Base-by-base conservation (phyloP, 805 yeast species). In the Yarrowia sp. region DNA sequence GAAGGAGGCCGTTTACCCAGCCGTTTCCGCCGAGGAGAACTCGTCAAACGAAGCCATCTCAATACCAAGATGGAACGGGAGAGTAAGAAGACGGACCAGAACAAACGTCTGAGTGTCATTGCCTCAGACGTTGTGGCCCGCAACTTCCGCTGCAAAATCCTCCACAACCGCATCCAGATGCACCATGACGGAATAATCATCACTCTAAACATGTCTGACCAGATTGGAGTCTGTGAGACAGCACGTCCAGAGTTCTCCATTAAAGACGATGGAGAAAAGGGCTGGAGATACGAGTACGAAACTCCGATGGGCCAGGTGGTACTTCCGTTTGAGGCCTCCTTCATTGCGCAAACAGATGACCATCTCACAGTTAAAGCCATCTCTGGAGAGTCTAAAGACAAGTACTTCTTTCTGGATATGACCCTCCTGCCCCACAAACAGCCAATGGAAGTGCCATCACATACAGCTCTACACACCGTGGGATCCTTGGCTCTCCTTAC, bases 161-260 rank as follows among this genome's bases (percentile, higher is more conserved):
- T 54, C 14, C 61, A 54, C 14, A 54, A 54, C 33, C 35, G 46
- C 24, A 54, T 54, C 35, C 61, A 54, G 17, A 54, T 54, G 44
- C 61, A 38, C 26, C 61, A 54, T 4, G 17, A 54, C 6, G 61
- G 61, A 2, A 17, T 26, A 14, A 54, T 26, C 46, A 54, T 54
- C 46, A 54, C 61, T 9, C 61, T 54, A 46, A 54, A 54, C 61
- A 54, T 54, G 61, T 36, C 46, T 4, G 61, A 54, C 26, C 61
- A 54, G 36, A 54, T 36, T 17, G 61, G 61, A n/a, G 61, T 54
- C 12, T 54, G 61, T 14, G 61, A 54, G 12, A 54, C 33, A 1
- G 61, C 46, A 1, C 44, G 61, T 11, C 61, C 61, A 2, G 46
- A 54, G 17, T 54, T 54, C 22, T 30, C 24, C 4, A 38, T 54